phyloP scores from a whole-genome alignment of 805 yeast species.

The Ogataea paradorogensis region DNA sequence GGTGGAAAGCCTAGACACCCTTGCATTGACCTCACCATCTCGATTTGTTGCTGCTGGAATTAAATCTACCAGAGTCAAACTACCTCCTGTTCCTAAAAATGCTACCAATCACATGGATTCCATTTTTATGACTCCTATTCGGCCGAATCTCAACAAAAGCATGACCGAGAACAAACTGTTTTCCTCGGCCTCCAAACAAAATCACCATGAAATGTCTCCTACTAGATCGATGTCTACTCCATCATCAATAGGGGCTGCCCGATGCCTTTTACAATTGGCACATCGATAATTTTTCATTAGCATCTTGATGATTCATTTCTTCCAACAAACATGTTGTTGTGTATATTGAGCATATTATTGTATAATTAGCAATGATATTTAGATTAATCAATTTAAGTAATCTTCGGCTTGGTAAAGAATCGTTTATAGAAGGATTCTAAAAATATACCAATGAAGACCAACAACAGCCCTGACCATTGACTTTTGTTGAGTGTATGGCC shows the following conservation, averaged over 20 bases:
- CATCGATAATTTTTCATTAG: conserved; percentile 27
- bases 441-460: conserved; percentile 85
- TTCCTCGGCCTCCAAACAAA: conserved; percentile 5
- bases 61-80: conserved; percentile 17
- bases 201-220: conserved; percentile 32
- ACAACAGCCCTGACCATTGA: conserved; percentile 77
- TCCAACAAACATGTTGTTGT: not conserved
- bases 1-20: conserved; percentile 2
- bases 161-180: not conserved
- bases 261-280: conserved; percentile 41
- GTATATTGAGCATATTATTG: conserved; percentile 11
- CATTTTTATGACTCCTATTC: conserved; percentile 19
- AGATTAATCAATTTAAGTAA: conserved; percentile 1
- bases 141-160: conserved; percentile 2
- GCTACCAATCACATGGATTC: conserved; percentile 15
- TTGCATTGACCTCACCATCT: conserved; percentile 31
- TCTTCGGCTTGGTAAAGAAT: conserved; percentile 9
- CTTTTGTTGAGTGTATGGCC: conserved; percentile 63
- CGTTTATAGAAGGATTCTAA: conserved; percentile 64
- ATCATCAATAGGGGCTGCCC: conserved; percentile 47
- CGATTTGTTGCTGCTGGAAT: conserved; percentile 20
- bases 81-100: conserved; percentile 32
- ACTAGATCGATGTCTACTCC: conserved; percentile 42
- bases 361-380: conserved; percentile 5
- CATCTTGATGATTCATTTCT: conserved; percentile 5